phyloP scores from a whole-genome alignment of 768 basidiomycete species.

The Lentinula raphanica region DNA sequence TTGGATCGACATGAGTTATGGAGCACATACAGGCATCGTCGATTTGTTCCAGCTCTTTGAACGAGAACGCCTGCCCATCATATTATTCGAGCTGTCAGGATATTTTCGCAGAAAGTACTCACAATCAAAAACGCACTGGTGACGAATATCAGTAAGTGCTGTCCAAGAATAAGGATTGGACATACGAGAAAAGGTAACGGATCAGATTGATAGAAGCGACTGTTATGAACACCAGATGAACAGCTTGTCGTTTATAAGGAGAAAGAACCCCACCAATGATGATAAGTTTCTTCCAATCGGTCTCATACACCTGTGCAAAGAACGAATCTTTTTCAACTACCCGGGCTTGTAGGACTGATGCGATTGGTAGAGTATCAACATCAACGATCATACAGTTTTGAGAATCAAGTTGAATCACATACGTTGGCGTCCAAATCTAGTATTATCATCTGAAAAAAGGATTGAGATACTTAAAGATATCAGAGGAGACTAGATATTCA shows the following conservation, averaged over 20 bases:
- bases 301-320: constrained; percentile 31
- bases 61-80: background rate
- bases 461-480: constrained; percentile 4
- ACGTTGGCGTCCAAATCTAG: constrained; percentile 7
- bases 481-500: constrained; percentile 15
- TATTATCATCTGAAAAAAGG: constrained; percentile 1
- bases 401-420: constrained; percentile 23
- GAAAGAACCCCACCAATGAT: constrained; percentile 26
- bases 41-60: background rate
- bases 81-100: background rate
- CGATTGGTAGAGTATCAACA: constrained; percentile 17
- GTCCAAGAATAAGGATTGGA: background rate
- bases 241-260: background rate
- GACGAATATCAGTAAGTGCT: background rate
- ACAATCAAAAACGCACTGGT: background rate
- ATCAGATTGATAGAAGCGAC: constrained; percentile 36
- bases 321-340: constrained; percentile 23
- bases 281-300: constrained; percentile 37
- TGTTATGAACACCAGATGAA: constrained; percentile 9
- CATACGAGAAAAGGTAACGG: constrained; percentile 6
- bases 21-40: background rate
- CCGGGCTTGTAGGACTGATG: constrained; percentile 17
- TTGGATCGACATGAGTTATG: background rate
- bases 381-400: background rate
- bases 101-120: background rate